Conservation (phyloP, 2,329 filamentous ascomycete genomes). For the Fusarium sulawesiense region DNA sequence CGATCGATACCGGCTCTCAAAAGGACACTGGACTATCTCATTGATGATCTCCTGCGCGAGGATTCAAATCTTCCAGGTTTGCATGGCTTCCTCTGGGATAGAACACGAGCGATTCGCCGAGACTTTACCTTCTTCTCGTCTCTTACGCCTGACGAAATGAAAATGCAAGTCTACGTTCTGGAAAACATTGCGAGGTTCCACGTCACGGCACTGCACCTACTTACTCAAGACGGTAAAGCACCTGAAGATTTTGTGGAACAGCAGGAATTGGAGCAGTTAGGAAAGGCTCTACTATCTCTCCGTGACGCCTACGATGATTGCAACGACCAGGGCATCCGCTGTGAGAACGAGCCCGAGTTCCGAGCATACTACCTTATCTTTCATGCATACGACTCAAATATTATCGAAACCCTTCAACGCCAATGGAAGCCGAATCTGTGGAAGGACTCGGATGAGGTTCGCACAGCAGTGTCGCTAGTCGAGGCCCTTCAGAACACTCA, state of each 20-base stretch:
- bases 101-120: slow-evolving; percentile 73
- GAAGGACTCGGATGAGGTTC: slow-evolving; percentile 67
- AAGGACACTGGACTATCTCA: slow-evolving; percentile 71
- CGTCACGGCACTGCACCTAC: slow-evolving; percentile 71
- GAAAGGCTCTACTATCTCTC: slow-evolving; percentile 72
- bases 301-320: slow-evolving; percentile 76
- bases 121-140: slow-evolving; percentile 76
- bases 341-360: slow-evolving; percentile 74
- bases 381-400: slow-evolving; percentile 68
- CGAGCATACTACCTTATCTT: slow-evolving; percentile 73
- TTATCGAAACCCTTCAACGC: slow-evolving; percentile 63
- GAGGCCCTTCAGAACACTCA: slow-evolving; percentile 70
- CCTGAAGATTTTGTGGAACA: slow-evolving; percentile 73
- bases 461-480: slow-evolving; percentile 70
- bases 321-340: slow-evolving; percentile 65
- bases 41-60: slow-evolving; percentile 67
- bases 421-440: slow-evolving; percentile 68
- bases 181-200: slow-evolving; percentile 76
- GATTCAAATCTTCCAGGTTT: slow-evolving; percentile 66
- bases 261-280: slow-evolving; percentile 75
- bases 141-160: slow-evolving; percentile 67
- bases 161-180: slow-evolving; percentile 70
- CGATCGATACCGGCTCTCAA: slow-evolving; percentile 69
- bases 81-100: slow-evolving; percentile 76
- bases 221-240: slow-evolving; percentile 66